Evolutionary conservation across 441 rosid genomes (phyloP).

Genomic region (Populus hybrid): DNA sequence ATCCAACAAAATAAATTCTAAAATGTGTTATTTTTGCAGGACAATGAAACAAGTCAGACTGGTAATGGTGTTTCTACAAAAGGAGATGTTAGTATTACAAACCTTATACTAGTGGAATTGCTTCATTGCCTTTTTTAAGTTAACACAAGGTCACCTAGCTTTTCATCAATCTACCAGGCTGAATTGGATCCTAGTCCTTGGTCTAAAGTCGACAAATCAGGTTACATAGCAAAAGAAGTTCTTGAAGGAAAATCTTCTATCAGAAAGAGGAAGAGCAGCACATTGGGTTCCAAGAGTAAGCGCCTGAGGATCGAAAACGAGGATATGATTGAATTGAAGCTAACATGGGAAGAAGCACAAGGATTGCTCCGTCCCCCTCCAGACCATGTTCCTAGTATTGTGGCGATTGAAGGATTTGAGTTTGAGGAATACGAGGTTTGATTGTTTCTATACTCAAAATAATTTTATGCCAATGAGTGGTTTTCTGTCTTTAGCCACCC

Average conservation of each 20-base stretch:
- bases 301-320: slow-evolving; percentile 77
- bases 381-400: slow-evolving; percentile 56
- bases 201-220: slow-evolving; percentile 70
- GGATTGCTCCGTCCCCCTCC: slow-evolving; percentile 86
- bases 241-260: slow-evolving; percentile 53
- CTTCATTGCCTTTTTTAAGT: slow-evolving; percentile 20
- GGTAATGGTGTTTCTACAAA: slow-evolving; percentile 38
- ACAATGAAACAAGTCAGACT: slow-evolving; percentile 48
- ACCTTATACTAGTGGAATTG: slow-evolving; percentile 24
- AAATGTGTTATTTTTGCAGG: slow-evolving; percentile 43
- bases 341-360: slow-evolving; percentile 99
- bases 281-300: slow-evolving; percentile 70
- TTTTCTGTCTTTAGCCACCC: slow-evolving; percentile 6
- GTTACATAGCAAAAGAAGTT: slow-evolving; percentile 70
- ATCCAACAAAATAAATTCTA: slow-evolving; percentile 9
- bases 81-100: slow-evolving; percentile 55
- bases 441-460: slow-evolving; percentile 1
- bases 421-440: slow-evolving; percentile 95
- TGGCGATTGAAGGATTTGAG: slow-evolving; percentile 80
- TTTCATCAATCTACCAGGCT: slow-evolving; percentile 44
- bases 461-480: neutral
- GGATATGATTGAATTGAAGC: slow-evolving; percentile 70
- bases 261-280: slow-evolving; percentile 76
- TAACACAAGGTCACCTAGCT: slow-evolving; percentile 16
- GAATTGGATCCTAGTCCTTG: slow-evolving; percentile 65